Evolutionary conservation across 805 yeast species (phyloP).

Genomic region (Metschnikowia koreensis): DNA sequence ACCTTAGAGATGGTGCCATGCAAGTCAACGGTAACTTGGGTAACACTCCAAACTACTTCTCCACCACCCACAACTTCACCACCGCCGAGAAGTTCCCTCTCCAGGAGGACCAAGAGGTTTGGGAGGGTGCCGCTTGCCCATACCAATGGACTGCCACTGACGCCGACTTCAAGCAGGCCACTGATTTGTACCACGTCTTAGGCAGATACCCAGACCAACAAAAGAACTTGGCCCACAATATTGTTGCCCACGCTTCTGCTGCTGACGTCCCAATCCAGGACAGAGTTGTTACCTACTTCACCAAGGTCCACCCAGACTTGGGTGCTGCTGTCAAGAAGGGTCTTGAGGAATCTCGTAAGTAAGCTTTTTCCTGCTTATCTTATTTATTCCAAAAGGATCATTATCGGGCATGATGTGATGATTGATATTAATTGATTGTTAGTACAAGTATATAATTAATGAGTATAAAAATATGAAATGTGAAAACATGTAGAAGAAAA

Average conservation of each 20-base stretch:
- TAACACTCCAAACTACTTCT: slow-evolving; percentile 70
- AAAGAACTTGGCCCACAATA: slow-evolving; percentile 76
- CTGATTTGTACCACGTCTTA: slow-evolving; percentile 73
- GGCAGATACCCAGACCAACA: slow-evolving; percentile 81
- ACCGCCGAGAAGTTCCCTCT: slow-evolving; percentile 44
- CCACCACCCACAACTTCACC: slow-evolving; percentile 52
- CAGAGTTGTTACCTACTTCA: slow-evolving; percentile 71
- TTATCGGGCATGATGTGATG: too few species aligned
- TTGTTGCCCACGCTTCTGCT: slow-evolving; percentile 66
- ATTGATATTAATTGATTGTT: too few species aligned
- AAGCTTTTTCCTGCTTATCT: too few species aligned
- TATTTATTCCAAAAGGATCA: too few species aligned
- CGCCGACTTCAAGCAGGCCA: slow-evolving; percentile 78
- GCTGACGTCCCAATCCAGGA: slow-evolving; percentile 80
- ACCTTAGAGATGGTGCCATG: slow-evolving; percentile 83
- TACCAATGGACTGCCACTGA: slow-evolving; percentile 80
- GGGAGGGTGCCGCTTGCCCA: slow-evolving; percentile 80
- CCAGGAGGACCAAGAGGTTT: slow-evolving; percentile 71
- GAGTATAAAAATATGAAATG: too few species aligned
- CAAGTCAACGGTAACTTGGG: slow-evolving; percentile 63
- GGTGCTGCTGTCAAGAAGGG: slow-evolving; percentile 68
- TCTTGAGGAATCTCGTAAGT: slow-evolving; percentile 47
- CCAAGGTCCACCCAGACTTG: slow-evolving; percentile 66
- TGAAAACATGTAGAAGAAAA: too few species aligned
- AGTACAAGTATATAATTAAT: too few species aligned